These are phyloP conservation scores for Thelonectria discophora DNA, from an alignment of 2,329 filamentous ascomycete genomes.

Conservation along the genomic window DNA sequence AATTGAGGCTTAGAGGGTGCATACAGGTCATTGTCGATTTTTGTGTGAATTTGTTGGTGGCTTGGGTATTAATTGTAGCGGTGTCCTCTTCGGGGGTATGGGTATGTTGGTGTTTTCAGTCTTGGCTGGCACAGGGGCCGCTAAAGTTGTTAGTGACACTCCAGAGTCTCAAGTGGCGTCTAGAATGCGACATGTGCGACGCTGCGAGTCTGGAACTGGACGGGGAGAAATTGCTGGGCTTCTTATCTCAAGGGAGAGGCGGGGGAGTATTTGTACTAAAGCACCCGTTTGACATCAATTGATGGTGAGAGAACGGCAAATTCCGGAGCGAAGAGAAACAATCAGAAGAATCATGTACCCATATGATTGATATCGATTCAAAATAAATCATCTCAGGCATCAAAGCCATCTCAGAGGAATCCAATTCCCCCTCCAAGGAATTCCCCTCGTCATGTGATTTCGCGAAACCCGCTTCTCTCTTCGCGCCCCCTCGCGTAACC, in stretches of 20 bases:
- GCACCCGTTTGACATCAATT: too few relatives aligned
- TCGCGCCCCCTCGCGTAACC: conserved; percentile 35
- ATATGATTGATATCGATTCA: neutral
- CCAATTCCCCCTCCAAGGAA: neutral
- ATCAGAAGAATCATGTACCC: too few relatives aligned
- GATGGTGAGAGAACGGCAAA: too few relatives aligned
- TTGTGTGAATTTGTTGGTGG: neutral
- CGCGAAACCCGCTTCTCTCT: conserved; percentile 39
- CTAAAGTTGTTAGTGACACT: conserved; percentile 1
- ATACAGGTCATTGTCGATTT: conserved; percentile 13
- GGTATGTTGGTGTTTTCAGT: neutral
- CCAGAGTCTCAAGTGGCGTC: conserved; percentile 11
- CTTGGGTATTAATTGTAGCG: conserved; percentile 1
- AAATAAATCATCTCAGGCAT: neutral
- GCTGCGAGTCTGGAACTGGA: neutral
- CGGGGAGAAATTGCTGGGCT: neutral
- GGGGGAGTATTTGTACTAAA: too few relatives aligned
- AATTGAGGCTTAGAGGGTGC: too few relatives aligned
- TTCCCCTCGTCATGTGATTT: conserved; percentile 43
- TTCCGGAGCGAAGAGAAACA: too few relatives aligned
- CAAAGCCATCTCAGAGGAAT: too few relatives aligned
- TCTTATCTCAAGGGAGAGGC: too few relatives aligned
- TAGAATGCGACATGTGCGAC: conserved; percentile 3
- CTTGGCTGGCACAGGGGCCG: neutral
- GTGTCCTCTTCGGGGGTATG: neutral